These are phyloP conservation scores for Coniochaeta sp. DNA, from an alignment of 2,329 filamentous ascomycete genomes.

Conservation along the genomic window DNA sequence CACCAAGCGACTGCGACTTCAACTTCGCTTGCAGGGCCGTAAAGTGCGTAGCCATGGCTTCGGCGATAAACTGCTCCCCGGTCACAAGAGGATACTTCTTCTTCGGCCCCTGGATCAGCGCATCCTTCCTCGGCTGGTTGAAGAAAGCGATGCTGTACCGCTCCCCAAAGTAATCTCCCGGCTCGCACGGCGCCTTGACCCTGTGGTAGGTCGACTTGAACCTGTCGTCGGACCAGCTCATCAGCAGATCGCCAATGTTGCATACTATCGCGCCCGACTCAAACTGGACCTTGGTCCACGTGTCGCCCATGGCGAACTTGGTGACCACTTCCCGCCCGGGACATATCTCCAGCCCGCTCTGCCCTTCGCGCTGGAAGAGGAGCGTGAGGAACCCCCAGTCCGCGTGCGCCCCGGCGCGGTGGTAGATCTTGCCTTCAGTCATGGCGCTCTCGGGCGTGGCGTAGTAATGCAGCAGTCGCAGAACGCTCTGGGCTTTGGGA, in stretches of 20 bases:
- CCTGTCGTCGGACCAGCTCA: constrained; percentile 53
- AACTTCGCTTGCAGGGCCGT: constrained; percentile 37
- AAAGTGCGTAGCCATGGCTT: constrained; percentile 33
- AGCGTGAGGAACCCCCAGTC: constrained; percentile 52
- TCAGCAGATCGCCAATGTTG: constrained; percentile 50
- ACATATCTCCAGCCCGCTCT: constrained; percentile 49
- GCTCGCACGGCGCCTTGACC: constrained; percentile 22
- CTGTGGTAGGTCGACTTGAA: constrained; percentile 53
- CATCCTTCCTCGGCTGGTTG: constrained; percentile 48
- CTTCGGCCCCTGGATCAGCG: constrained; percentile 42
- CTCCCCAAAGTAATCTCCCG: constrained; percentile 39
- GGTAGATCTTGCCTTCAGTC: constrained; percentile 25
- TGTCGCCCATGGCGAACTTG: constrained; percentile 43
- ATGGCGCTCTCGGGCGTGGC: constrained; percentile 7
- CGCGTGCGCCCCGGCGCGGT: constrained; percentile 48
- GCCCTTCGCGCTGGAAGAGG: constrained; percentile 48
- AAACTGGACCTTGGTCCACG: constrained; percentile 48
- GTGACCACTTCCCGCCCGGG: constrained; percentile 48
- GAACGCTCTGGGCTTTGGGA: constrained; percentile 42
- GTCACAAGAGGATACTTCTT: constrained; percentile 50
- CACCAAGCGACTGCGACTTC: constrained; percentile 10
- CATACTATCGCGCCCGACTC: constrained; percentile 42
- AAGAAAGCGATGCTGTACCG: constrained; percentile 53
- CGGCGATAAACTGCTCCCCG: constrained; percentile 46
- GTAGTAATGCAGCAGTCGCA: constrained; percentile 29